phyloP scores from a whole-genome alignment of 306 rosid species.

The Prunus dulcis region DNA sequence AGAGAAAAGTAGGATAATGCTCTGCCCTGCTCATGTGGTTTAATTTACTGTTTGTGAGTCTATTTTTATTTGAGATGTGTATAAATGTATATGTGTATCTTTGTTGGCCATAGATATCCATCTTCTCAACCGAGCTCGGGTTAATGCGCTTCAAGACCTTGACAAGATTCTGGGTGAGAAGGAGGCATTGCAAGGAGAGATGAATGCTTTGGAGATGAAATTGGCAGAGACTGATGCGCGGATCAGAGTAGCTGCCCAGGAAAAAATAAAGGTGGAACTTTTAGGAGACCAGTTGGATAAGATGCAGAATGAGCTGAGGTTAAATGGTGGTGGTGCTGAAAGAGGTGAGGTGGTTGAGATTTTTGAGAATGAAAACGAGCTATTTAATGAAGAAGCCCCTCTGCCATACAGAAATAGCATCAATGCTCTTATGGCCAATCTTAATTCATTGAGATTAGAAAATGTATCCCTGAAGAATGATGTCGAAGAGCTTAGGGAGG shows the following conservation, averaged over 20 bases:
- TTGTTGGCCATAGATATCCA: slow-evolving; percentile 59
- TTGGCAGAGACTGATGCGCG: slow-evolving; percentile 75
- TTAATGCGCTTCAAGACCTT: slow-evolving; percentile 68
- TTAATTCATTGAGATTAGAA: slow-evolving; percentile 67
- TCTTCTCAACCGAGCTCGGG: slow-evolving; percentile 77
- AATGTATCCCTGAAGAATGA: slow-evolving; percentile 57
- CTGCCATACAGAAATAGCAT: slow-evolving; percentile 26
- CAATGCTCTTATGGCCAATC: slow-evolving; percentile 43
- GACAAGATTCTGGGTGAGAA: slow-evolving; percentile 74
- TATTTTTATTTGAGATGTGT: slow-evolving; percentile 8
- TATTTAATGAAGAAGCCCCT: slow-evolving; percentile 26
- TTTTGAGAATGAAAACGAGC: slow-evolving; percentile 24
- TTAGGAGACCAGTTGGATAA: slow-evolving; percentile 60
- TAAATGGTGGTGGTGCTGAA: slow-evolving; percentile 34
- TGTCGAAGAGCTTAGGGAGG: slow-evolving; percentile 50
- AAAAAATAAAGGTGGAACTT: slow-evolving; percentile 61
- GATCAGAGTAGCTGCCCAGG: slow-evolving; percentile 62
- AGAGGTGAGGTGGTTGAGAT: slow-evolving; percentile 31
- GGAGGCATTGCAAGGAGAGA: slow-evolving; percentile 68
- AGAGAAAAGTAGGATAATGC: slow-evolving; percentile 67
- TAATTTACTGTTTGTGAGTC: slow-evolving; percentile 9
- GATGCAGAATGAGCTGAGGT: slow-evolving; percentile 46
- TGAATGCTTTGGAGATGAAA: slow-evolving; percentile 58
- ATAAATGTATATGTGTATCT: background rate
- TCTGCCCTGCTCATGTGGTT: slow-evolving; percentile 11